Evolutionary conservation across 257 asterid genomes (phyloP).

Genomic region (Ajuga chamaepitys): DNA sequence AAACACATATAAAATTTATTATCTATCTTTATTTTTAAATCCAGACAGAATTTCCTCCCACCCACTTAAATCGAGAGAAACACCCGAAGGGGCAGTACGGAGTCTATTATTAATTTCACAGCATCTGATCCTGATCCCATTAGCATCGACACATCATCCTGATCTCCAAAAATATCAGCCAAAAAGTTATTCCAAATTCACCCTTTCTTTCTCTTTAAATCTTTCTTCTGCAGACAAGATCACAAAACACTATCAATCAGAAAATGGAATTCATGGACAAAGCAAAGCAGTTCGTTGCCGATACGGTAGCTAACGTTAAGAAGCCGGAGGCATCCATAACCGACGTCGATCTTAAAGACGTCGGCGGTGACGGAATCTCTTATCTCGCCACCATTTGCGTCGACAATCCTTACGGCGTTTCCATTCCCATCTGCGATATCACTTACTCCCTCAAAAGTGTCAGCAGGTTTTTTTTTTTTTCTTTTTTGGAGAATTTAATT

Average conservation of each 20-base stretch:
- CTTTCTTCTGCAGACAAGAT: neutral
- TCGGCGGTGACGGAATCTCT: constrained; percentile 42
- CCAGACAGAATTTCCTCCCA: no score
- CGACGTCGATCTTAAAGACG: constrained; percentile 65
- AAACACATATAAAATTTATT: no score
- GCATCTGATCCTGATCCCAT: no score
- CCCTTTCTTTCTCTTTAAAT: neutral
- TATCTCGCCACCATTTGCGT: constrained; percentile 59
- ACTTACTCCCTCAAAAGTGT: constrained; percentile 49
- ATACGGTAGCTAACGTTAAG: constrained; percentile 33
- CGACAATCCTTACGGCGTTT: constrained; percentile 47
- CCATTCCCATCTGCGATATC: constrained; percentile 61
- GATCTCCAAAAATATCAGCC: neutral
- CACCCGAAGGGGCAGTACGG: no score
- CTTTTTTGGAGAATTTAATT: neutral
- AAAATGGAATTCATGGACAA: constrained; percentile 48
- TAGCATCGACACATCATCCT: neutral
- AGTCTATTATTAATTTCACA: no score
- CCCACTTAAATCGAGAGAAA: no score
- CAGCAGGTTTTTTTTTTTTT: constrained; percentile 31
- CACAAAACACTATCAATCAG: neutral
- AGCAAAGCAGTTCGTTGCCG: constrained; percentile 51
- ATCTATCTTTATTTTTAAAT: no score
- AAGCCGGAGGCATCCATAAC: constrained; percentile 64
- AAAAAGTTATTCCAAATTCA: no score